Evolutionary conservation across 805 yeast genomes (phyloP).

Genomic region (Candida nemodendra): DNA sequence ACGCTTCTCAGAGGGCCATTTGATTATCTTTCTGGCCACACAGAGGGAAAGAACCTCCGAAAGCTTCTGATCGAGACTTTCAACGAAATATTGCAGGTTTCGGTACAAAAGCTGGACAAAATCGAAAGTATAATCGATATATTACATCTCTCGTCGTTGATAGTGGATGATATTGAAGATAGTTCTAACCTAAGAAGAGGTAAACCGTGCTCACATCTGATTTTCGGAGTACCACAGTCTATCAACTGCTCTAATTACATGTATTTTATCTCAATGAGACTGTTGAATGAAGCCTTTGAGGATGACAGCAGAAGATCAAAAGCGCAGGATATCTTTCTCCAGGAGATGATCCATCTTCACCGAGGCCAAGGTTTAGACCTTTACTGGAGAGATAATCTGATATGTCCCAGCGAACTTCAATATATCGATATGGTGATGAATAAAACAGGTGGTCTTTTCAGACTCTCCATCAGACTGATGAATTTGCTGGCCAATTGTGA

Average conservation of each 20-base stretch:
- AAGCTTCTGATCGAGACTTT: constrained; percentile 49
- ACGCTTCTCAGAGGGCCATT: constrained; percentile 43
- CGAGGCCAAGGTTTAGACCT: constrained; percentile 89
- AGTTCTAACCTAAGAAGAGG: constrained; percentile 71
- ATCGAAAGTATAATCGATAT: constrained; percentile 53
- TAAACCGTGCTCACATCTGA: constrained; percentile 70
- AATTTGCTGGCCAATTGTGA: constrained; percentile 27
- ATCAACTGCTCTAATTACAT: constrained; percentile 81
- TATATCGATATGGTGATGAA: constrained; percentile 81
- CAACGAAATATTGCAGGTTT: constrained; percentile 49
- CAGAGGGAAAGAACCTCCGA: constrained; percentile 59
- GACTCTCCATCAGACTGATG: constrained; percentile 70
- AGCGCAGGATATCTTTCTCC: constrained; percentile 48
- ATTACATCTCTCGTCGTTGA: constrained; percentile 63
- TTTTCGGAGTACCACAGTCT: constrained; percentile 76
- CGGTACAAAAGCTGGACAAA: constrained; percentile 34
- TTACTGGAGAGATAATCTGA: constrained; percentile 74
- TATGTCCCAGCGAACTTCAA: constrained; percentile 58
- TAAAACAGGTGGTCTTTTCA: constrained; percentile 86
- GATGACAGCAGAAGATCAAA: constrained; percentile 21
- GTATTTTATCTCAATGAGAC: constrained; percentile 70
- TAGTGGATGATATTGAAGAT: constrained; percentile 91
- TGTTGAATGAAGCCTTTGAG: constrained; percentile 28
- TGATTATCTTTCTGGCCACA: constrained; percentile 42
- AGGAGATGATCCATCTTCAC: constrained; percentile 79